Percentiles rank a stretch among this genome's conserved stretches.
Conservation (phyloP, 352 stramenopile species). For the Pythium phragmitis region DNA sequence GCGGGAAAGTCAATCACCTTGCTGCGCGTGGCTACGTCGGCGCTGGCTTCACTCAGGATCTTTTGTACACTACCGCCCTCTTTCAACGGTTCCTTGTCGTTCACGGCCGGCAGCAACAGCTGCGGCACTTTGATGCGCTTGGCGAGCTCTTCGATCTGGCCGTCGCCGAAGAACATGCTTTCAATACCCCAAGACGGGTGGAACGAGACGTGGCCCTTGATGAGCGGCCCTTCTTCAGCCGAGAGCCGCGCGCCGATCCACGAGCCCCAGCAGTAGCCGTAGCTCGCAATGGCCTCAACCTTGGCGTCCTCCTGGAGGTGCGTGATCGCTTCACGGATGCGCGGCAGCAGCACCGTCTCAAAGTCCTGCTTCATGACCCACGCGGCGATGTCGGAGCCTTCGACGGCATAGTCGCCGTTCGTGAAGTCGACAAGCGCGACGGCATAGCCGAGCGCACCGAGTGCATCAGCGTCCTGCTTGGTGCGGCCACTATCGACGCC, state of each 20-base stretch:
- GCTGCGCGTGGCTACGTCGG: conserved; percentile 36
- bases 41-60: conserved; percentile 46
- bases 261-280: conserved; percentile 84
- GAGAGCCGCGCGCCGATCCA: conserved; percentile 67
- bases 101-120: conserved; percentile 59
- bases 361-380: conserved; percentile 20
- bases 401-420: conserved; percentile 63
- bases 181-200: conserved; percentile 78
- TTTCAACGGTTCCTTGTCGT: conserved; percentile 70
- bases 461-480: conserved; percentile 69
- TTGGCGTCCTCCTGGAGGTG: conserved; percentile 66
- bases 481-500: conserved; percentile 77
- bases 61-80: conserved; percentile 68
- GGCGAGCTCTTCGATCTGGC: conserved; percentile 64
- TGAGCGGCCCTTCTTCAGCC: conserved; percentile 36
- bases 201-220: conserved; percentile 76
- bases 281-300: conserved; percentile 62
- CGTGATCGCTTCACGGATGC: conserved; percentile 66
- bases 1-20: conserved; percentile 67
- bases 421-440: conserved; percentile 70
- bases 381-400: conserved; percentile 17
- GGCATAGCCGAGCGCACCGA: conserved; percentile 74
- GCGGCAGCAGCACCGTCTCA: conserved; percentile 36
- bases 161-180: conserved; percentile 71
- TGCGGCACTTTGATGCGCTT: conserved; percentile 72